A percentile compares a stretch with the other conserved stretches of the same genome.
Evolutionary conservation across 78 protist genomes (phyloP).

Genomic region (Tieghemostelium lacteum): DNA sequence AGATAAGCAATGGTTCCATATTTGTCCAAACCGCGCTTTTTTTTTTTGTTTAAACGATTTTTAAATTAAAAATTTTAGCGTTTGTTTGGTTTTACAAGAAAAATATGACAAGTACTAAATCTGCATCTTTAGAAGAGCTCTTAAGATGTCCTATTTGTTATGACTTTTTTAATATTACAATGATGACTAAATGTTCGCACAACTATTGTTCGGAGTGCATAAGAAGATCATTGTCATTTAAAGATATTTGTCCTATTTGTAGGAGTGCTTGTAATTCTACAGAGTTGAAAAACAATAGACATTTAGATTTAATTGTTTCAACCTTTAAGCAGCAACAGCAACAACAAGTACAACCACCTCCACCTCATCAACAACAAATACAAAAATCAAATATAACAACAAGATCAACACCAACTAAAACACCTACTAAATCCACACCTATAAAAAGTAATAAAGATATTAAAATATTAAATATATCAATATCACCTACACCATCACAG

Average conservation of each 20-base stretch:
- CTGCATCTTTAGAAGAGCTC: background rate
- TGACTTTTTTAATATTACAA: conserved; percentile 29
- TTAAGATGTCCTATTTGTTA: conserved; percentile 67
- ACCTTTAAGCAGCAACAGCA: background rate
- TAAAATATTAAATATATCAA: background rate
- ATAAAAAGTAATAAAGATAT: background rate
- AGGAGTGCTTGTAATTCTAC: conserved; percentile 22
- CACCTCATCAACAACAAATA: conserved; percentile 1
- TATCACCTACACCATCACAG: background rate
- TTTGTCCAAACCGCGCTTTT: no score
- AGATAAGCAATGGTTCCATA: no score
- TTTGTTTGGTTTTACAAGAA: no score
- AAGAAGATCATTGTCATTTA: conserved; percentile 24
- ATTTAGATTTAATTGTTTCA: conserved; percentile 20
- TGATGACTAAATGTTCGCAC: conserved; percentile 69
- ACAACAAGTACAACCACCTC: background rate
- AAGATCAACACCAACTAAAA: background rate
- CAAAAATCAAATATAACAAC: background rate
- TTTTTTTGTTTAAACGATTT: no score
- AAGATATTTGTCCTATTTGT: conserved; percentile 43
- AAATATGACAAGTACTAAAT: no score
- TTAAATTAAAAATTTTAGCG: no score
- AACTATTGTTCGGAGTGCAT: conserved; percentile 67
- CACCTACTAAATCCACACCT: background rate
- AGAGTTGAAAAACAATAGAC: conserved; percentile 40